phyloP scores from a whole-genome alignment of 768 basidiomycete genomes.

The Cystobasidiopsis lactophilus region DNA sequence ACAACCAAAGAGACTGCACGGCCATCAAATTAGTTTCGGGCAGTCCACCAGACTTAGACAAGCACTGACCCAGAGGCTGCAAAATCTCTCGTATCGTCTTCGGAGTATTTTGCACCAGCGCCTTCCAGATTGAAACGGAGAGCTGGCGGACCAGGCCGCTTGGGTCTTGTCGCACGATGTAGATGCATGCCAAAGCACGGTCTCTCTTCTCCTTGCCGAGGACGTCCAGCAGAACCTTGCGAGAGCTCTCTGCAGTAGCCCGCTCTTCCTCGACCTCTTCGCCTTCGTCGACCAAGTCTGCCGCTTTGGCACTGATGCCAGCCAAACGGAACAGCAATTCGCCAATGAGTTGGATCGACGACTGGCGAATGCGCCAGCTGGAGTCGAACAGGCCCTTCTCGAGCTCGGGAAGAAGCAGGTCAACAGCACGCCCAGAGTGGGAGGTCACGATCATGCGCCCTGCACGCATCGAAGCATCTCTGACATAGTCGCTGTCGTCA shows the following conservation, averaged over 20 bases:
- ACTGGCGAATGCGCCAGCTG: conserved; percentile 71
- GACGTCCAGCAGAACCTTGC: conserved; percentile 63
- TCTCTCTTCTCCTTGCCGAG: conserved; percentile 74
- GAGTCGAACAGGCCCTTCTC: conserved; percentile 87
- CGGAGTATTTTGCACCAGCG: conserved; percentile 81
- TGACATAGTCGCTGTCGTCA: conserved; percentile 80
- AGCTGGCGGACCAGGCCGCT: conserved; percentile 73
- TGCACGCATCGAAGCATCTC: conserved; percentile 96
- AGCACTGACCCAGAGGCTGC: conserved; percentile 43
- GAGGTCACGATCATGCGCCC: conserved; percentile 93
- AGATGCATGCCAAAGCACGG: conserved; percentile 70
- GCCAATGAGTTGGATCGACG: conserved; percentile 84
- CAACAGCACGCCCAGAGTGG: conserved; percentile 76
- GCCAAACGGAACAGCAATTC: conserved; percentile 91
- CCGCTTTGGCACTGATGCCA: conserved; percentile 70
- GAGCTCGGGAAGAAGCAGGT: conserved; percentile 76
- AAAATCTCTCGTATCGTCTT: conserved; percentile 79
- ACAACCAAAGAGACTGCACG: conserved; percentile 38
- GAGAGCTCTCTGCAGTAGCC: conserved; percentile 43
- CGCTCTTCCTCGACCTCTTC: conserved; percentile 35
- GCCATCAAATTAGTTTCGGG: neutral
- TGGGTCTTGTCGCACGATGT: conserved; percentile 79
- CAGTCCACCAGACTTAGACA: neutral
- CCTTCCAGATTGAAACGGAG: conserved; percentile 94
- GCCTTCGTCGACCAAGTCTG: conserved; percentile 59